A percentile compares a stretch with the other conserved stretches of the same genome.
phyloP scores from a whole-genome alignment of 2,329 filamentous ascomycete species.

The Pseudopithomyces chartarum region DNA sequence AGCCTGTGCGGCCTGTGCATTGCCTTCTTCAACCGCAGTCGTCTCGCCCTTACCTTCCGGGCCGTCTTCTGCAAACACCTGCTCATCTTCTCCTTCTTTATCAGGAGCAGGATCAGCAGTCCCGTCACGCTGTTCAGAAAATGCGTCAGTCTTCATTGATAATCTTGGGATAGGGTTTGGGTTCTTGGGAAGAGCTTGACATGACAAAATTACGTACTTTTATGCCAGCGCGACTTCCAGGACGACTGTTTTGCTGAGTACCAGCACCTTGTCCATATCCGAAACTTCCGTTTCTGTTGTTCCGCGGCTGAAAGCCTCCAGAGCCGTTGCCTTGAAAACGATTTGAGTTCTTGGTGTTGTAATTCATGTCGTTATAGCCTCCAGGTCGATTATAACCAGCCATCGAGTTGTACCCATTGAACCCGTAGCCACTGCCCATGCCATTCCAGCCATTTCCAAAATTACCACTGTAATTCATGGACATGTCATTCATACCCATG shows the following conservation, averaged over 20 bases:
- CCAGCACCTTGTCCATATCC: slow-evolving; percentile 34
- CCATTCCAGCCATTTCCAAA: slow-evolving; percentile 71
- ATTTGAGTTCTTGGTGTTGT: slow-evolving; percentile 69
- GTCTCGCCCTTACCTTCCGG: slow-evolving; percentile 38
- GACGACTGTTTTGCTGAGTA: slow-evolving; percentile 27
- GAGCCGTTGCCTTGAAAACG: slow-evolving; percentile 74
- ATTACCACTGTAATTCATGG: slow-evolving; percentile 67
- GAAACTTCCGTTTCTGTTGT: slow-evolving; percentile 49
- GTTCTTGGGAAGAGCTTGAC: slow-evolving; percentile 10
- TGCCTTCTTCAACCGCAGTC: slow-evolving; percentile 5
- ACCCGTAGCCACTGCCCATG: slow-evolving; percentile 68
- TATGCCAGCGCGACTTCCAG: slow-evolving; percentile 35
- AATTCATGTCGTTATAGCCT: slow-evolving; percentile 53
- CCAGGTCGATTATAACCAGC: slow-evolving; percentile 60
- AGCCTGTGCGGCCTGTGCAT: neutral
- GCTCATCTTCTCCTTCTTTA: slow-evolving; percentile 36
- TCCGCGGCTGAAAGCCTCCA: slow-evolving; percentile 52
- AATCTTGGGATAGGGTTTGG: slow-evolving; percentile 6
- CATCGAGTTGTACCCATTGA: slow-evolving; percentile 55
- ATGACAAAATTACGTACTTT: slow-evolving; percentile 42
- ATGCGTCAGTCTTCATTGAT: slow-evolving; percentile 30
- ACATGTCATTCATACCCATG: slow-evolving; percentile 80
- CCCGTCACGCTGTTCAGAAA: slow-evolving; percentile 35
- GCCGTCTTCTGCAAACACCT: slow-evolving; percentile 27
- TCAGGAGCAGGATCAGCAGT: slow-evolving; percentile 38